Evolutionary conservation across 2,329 filamentous ascomycete species (phyloP), one percentile per base, ranked within the genome.

Genomic region (Colletotrichum spinosum): DNA sequence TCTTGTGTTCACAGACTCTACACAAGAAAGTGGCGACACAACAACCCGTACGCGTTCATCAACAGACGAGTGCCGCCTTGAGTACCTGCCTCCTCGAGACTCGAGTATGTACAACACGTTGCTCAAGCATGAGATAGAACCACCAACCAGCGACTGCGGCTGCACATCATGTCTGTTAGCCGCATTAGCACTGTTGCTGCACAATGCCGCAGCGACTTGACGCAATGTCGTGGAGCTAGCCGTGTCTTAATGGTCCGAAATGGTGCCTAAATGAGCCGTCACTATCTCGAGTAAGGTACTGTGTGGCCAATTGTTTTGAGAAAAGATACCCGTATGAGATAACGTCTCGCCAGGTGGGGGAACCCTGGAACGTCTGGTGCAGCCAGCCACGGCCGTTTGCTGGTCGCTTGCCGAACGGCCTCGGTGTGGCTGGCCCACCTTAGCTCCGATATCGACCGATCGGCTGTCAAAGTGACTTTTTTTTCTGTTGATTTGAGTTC

Each of bases 381-480:
- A 10, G 38, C 38, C 44, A 65, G 39, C 33, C n/a, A 15, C 46
- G 62, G 38, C 45, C 45, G 35, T 45, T 56, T 15, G 57, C 55
- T 61, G 62, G 57, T 55, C 62, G 62, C 56, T 60, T 51, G 62
- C 62, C 62, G 62, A 65, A 41, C 62, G 51, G 62, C 39, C 57
- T 61, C 57, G 62, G 62, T 65, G 62, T 65, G 57, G 56, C 51
- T 61, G 62, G 37, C 42, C 53, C 60, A 53, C 25, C 25, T 25
- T 25, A 62, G 52, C 59, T 66, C 63, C 63, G 63, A 66, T 66
- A 66, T 66, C 63, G 63, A 66, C 58, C 52, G 54, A 66, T 66
- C 63, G 63, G 64, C 58, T 48, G 54, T 63, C 33, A 45, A 41
- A 37, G 45, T 45, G 13, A 42, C 37, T 57, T 62, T 66, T 62